Evolutionary conservation across 1,284 basidiomycete species (phyloP).

Genomic region (Serendipita sp.): DNA sequence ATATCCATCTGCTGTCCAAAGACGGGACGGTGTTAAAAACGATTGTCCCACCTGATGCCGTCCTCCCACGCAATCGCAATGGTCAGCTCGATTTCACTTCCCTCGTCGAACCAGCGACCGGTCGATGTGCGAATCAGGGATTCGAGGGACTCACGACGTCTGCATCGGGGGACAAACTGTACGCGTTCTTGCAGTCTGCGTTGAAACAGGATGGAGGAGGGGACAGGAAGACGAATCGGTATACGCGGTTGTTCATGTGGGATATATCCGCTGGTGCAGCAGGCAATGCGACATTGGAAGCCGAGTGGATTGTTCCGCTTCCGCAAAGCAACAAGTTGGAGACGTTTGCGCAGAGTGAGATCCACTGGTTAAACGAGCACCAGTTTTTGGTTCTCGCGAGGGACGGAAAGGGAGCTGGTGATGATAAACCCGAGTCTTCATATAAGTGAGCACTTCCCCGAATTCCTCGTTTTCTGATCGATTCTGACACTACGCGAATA

Average conservation of each 20-base stretch:
- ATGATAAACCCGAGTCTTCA: conserved; percentile 32
- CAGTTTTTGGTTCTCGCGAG: conserved; percentile 46
- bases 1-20: conserved; percentile 42
- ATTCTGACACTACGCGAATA: not conserved
- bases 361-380: conserved; percentile 37
- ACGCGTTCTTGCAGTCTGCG: conserved; percentile 48
- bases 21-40: conserved; percentile 37
- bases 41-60: conserved; percentile 46
- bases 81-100: conserved; percentile 46
- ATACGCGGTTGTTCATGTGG: conserved; percentile 43
- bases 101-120: conserved; percentile 34
- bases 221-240: conserved; percentile 32
- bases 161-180: conserved; percentile 34
- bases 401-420: conserved; percentile 48
- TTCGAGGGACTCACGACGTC: conserved; percentile 52
- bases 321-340: conserved; percentile 41
- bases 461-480: not conserved
- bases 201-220: conserved; percentile 49
- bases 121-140: conserved; percentile 38
- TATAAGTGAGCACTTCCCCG: conserved; percentile 35
- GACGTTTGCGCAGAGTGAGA: conserved; percentile 38
- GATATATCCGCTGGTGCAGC: conserved; percentile 27
- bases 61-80: conserved; percentile 28
- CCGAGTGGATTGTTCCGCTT: conserved; percentile 50
- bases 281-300: conserved; percentile 22